These are phyloP conservation scores for Cichorium intybus DNA, from an alignment of 140 eudicot genomes.

Conservation along the genomic window DNA sequence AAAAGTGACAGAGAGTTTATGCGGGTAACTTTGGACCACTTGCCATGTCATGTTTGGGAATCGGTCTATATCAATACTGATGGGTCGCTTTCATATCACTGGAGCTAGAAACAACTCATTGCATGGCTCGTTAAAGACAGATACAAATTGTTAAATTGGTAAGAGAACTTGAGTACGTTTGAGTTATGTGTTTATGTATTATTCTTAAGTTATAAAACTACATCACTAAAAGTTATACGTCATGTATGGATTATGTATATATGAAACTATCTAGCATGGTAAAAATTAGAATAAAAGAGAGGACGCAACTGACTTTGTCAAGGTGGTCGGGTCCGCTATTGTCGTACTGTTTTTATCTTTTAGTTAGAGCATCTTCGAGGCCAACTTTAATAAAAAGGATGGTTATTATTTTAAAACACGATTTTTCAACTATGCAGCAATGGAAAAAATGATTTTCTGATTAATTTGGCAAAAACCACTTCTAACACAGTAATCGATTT, in stretches of 20 bases:
- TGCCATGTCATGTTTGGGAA: slow-evolving; percentile 11
- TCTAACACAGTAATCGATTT: too few species aligned
- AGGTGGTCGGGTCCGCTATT: slow-evolving; percentile 14
- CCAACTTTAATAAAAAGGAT: too few species aligned
- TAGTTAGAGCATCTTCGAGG: too few species aligned
- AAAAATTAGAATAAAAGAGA: neutral
- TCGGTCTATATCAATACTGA: neutral
- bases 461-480: too few species aligned
- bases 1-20: slow-evolving; percentile 21
- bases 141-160: neutral
- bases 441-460: too few species aligned
- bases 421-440: too few species aligned
- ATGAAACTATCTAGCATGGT: too few species aligned
- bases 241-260: too few species aligned
- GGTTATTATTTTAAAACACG: too few species aligned
- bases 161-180: slow-evolving; percentile 7
- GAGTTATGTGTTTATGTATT: neutral
- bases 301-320: neutral
- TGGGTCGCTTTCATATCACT: slow-evolving; percentile 15
- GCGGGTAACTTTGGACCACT: slow-evolving; percentile 14
- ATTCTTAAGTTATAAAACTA: neutral
- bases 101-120: neutral
- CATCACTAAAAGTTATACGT: neutral
- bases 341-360: slow-evolving; percentile 1
- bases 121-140: neutral